Conservation (phyloP, 2,329 filamentous ascomycete genomes). For the Lizonia empirigonia region DNA sequence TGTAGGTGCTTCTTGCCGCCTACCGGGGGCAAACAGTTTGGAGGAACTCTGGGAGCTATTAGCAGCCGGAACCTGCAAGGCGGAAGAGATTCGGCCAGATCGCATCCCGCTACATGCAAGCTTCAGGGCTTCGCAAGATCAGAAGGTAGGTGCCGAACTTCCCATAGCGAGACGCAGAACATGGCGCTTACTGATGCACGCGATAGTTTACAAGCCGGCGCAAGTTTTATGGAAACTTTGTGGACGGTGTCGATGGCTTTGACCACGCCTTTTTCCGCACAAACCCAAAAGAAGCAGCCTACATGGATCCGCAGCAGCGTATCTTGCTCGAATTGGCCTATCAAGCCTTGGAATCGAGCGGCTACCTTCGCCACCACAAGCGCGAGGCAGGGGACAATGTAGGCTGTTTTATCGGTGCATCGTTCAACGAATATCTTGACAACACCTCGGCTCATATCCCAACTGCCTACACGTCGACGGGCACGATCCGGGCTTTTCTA, state of each 20-base stretch:
- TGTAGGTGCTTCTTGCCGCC: slow-evolving; percentile 8
- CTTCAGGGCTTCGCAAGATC: neutral
- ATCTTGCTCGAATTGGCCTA: slow-evolving; percentile 33
- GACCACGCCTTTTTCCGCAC: slow-evolving; percentile 42
- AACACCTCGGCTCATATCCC: slow-evolving; percentile 35
- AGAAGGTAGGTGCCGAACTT: neutral
- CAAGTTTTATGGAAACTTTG: slow-evolving; percentile 23
- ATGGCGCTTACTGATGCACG: neutral
- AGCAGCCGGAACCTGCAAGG: neutral
- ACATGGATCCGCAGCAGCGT: slow-evolving; percentile 36
- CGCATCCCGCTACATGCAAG: neutral
- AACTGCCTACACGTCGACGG: slow-evolving; percentile 37
- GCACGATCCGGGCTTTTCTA: slow-evolving; percentile 26
- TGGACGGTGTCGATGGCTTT: slow-evolving; percentile 37
- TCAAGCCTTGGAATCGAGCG: slow-evolving; percentile 47
- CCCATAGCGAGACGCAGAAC: neutral
- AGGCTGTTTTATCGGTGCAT: slow-evolving; percentile 40
- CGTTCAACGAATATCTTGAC: slow-evolving; percentile 37
- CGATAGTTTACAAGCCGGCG: neutral
- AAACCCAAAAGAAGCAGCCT: slow-evolving; percentile 20
- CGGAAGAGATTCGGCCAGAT: slow-evolving; percentile 44
- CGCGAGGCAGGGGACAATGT: slow-evolving; percentile 21
- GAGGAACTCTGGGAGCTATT: slow-evolving; percentile 12
- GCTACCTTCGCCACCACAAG: slow-evolving; percentile 22
- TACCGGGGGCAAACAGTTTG: slow-evolving; percentile 1